Percentiles rank a stretch among this genome's conserved stretches.
Evolutionary conservation across 2,329 filamentous ascomycete genomes (phyloP).

Genomic region (Monosporascus sp.): DNA sequence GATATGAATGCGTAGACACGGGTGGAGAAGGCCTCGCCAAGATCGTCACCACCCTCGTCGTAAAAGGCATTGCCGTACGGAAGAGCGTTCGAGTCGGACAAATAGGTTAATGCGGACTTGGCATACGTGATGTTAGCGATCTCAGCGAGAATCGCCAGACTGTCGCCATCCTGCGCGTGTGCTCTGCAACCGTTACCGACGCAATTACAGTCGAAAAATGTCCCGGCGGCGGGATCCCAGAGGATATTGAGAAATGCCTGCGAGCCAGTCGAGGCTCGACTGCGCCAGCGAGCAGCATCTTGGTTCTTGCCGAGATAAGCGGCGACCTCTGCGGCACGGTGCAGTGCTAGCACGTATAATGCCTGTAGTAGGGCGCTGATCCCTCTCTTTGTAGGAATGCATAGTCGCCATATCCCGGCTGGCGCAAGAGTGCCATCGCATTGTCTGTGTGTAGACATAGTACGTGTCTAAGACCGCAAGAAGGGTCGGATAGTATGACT

Average conservation of each 20-base stretch:
- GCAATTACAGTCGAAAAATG: slow-evolving; percentile 40
- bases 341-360: slow-evolving; percentile 41
- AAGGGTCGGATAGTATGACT: slow-evolving; percentile 36
- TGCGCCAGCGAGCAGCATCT: slow-evolving; percentile 35
- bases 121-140: slow-evolving; percentile 26
- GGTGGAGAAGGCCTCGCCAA: slow-evolving; percentile 30
- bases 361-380: slow-evolving; percentile 48
- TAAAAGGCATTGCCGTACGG: slow-evolving; percentile 48
- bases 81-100: slow-evolving; percentile 27
- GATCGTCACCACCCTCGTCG: slow-evolving; percentile 34
- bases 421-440: slow-evolving; percentile 35
- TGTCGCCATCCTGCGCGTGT: slow-evolving; percentile 48
- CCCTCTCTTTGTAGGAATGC: slow-evolving; percentile 44
- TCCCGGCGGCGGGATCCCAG: slow-evolving; percentile 36
- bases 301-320: slow-evolving; percentile 18
- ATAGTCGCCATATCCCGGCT: slow-evolving; percentile 42
- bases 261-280: slow-evolving; percentile 29
- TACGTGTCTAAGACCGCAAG: slow-evolving; percentile 37
- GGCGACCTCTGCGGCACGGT: slow-evolving; percentile 38
- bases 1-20: slow-evolving; percentile 48
- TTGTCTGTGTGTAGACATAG: slow-evolving; percentile 37
- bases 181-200: slow-evolving; percentile 22
- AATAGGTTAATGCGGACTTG: slow-evolving; percentile 32
- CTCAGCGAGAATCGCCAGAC: slow-evolving; percentile 37
- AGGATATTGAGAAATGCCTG: slow-evolving; percentile 31